These are phyloP conservation scores for Termitomyces sp. DNA, from an alignment of 768 basidiomycete genomes.

Conservation along the genomic window DNA sequence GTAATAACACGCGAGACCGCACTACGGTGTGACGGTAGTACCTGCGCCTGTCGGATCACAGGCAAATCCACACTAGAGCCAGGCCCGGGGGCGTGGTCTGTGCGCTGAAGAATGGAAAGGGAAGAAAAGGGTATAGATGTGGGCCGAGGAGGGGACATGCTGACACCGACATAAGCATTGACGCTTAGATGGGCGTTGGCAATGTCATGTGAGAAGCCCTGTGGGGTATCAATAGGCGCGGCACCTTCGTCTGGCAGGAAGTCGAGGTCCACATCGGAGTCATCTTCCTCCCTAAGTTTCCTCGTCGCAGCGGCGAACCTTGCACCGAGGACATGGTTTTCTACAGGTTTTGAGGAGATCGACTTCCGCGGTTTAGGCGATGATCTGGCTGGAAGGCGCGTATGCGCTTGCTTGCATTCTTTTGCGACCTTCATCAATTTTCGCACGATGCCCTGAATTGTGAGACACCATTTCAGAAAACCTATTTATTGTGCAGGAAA, in stretches of 20 bases:
- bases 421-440: conserved; percentile 81
- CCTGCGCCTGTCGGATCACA: conserved; percentile 33
- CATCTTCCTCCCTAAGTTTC: conserved; percentile 45
- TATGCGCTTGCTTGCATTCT: conserved; percentile 72
- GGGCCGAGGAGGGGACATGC: conserved; percentile 36
- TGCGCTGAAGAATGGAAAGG: conserved; percentile 40
- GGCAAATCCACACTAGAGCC: conserved; percentile 23
- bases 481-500: not conserved
- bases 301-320: conserved; percentile 62
- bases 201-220: conserved; percentile 38
- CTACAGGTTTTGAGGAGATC: conserved; percentile 29
- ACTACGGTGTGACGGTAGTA: conserved; percentile 55
- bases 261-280: conserved; percentile 77
- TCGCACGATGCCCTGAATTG: conserved; percentile 66
- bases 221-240: conserved; percentile 20
- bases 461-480: conserved; percentile 1
- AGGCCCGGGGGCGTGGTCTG: conserved; percentile 28
- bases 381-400: conserved; percentile 30
- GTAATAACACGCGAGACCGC: conserved; percentile 73
- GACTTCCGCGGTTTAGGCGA: conserved; percentile 28
- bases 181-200: conserved; percentile 47
- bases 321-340: conserved; percentile 54
- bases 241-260: conserved; percentile 55
- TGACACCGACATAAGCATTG: conserved; percentile 30
- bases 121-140: conserved; percentile 48